phyloP scores from a whole-genome alignment of 1,284 basidiomycete species.

The Ceratobasidium sp. region DNA sequence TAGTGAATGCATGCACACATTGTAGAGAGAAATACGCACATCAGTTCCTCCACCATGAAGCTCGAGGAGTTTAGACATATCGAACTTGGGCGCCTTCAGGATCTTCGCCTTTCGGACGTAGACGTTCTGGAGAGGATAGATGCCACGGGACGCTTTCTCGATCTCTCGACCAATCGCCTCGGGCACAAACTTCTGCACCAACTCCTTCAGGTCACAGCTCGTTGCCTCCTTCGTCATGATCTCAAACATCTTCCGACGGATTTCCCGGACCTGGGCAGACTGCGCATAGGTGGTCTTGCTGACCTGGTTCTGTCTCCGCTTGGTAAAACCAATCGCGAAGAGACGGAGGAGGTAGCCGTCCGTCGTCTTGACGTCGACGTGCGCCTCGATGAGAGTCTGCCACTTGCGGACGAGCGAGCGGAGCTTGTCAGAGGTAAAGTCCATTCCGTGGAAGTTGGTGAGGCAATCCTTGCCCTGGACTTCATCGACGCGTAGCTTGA shows the following conservation, averaged over 20 bases:
- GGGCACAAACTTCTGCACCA: constrained; percentile 98
- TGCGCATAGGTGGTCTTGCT: constrained; percentile 99
- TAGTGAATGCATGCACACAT: neutral
- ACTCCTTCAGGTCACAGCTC: constrained; percentile 96
- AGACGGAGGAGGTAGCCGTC: constrained; percentile 99
- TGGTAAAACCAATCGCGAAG: constrained; percentile 99
- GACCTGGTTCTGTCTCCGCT: constrained; percentile 95
- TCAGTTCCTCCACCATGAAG: constrained; percentile 94
- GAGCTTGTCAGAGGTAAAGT: constrained; percentile 99
- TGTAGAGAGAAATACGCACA: constrained; percentile 62
- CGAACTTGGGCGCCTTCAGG: constrained; percentile 97
- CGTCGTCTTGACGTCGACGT: constrained; percentile 98
- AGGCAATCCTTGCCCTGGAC: constrained; percentile 99
- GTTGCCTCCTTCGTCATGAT: constrained; percentile 98
- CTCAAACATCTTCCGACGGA: constrained; percentile 99
- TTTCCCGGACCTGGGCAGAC: constrained; percentile 94
- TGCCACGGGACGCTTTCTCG: constrained; percentile 95
- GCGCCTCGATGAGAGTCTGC: constrained; percentile 99
- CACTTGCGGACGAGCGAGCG: constrained; percentile 99
- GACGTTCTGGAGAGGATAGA: constrained; percentile 98
- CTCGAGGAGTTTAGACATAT: constrained; percentile 93
- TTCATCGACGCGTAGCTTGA: constrained; percentile 97
- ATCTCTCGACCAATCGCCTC: constrained; percentile 99
- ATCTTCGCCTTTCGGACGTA: constrained; percentile 99
- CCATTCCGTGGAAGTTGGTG: constrained; percentile 99